These are phyloP conservation scores for Jatropha multifida DNA, from an alignment of 441 rosid genomes.

Conservation along the genomic window DNA sequence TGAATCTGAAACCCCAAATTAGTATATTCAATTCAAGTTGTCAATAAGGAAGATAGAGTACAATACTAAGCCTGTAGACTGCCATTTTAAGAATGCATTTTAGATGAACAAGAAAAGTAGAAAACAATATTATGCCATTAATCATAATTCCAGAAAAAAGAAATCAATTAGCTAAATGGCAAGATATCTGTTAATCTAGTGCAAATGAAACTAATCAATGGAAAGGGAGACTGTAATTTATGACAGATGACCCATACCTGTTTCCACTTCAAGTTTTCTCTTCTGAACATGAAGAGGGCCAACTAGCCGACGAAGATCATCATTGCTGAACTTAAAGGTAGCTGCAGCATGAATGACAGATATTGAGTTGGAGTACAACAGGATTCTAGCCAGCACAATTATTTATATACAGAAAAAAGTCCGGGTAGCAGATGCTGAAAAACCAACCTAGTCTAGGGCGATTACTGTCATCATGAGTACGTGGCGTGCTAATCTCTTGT, in stretches of 20 bases:
- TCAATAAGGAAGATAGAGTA: neutral
- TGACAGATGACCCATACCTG: slow-evolving; percentile 49
- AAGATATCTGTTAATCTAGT: neutral
- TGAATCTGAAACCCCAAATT: neutral
- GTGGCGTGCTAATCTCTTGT: slow-evolving; percentile 69
- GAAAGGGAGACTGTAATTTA: neutral
- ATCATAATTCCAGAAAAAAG: neutral
- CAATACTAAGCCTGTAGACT: neutral
- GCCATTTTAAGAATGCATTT: neutral
- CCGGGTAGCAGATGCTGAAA: slow-evolving; percentile 18
- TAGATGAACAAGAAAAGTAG: neutral
- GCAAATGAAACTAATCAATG: neutral
- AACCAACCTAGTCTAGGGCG: slow-evolving; percentile 73
- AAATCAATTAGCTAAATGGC: neutral
- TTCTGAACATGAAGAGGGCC: slow-evolving; percentile 85
- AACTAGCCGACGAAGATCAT: slow-evolving; percentile 74
- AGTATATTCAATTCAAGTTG: neutral
- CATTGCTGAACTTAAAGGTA: slow-evolving; percentile 78
- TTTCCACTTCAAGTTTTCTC: slow-evolving; percentile 92
- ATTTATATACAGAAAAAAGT: slow-evolving; percentile 14
- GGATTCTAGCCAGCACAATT: slow-evolving; percentile 11
- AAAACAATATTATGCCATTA: slow-evolving; percentile 2
- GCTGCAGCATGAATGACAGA: slow-evolving; percentile 46
- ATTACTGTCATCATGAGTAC: slow-evolving; percentile 49
- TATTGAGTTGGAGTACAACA: slow-evolving; percentile 18